Evolutionary conservation across 495 filamentous ascomycete genomes (phyloP).

Genomic region (Umbilicaria muhlenbergii): DNA sequence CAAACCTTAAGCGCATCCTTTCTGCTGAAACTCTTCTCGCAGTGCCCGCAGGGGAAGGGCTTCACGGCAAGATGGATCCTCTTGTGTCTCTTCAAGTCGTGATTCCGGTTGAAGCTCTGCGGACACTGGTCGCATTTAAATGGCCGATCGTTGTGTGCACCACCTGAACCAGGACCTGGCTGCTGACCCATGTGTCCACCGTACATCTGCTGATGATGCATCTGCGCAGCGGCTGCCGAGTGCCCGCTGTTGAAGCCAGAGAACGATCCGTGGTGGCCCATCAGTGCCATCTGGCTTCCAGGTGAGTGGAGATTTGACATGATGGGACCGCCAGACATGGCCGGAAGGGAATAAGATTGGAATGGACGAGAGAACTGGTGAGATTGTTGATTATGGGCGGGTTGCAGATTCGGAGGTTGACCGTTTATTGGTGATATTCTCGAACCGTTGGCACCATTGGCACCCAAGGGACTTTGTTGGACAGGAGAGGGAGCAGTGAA

Average conservation of each 20-base stretch:
- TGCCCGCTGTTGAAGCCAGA: constrained; percentile 41
- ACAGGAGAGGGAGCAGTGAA: constrained; percentile 41
- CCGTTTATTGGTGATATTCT: constrained; percentile 39
- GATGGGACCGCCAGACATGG: constrained; percentile 47
- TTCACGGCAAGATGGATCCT: constrained; percentile 91
- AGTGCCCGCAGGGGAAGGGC: constrained; percentile 81
- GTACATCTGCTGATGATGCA: constrained; percentile 34
- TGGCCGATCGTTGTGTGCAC: constrained; percentile 55
- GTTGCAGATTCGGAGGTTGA: constrained; percentile 31
- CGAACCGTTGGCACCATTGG: constrained; percentile 29
- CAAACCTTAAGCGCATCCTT: constrained; percentile 95
- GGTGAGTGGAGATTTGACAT: constrained; percentile 67
- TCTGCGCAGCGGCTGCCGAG: constrained; percentile 25
- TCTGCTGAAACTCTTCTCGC: constrained; percentile 91
- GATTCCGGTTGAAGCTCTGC: constrained; percentile 91
- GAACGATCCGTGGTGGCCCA: constrained; percentile 33
- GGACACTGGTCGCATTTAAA: constrained; percentile 91
- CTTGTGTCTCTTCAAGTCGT: constrained; percentile 92
- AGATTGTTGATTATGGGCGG: constrained; percentile 23
- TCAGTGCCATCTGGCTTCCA: constrained; percentile 47
- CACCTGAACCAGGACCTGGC: constrained; percentile 16
- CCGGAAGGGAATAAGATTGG: constrained; percentile 39
- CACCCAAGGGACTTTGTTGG: constrained; percentile 43
- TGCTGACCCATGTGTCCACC: constrained; percentile 31
- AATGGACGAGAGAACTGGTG: constrained; percentile 34